phyloP scores from a whole-genome alignment of 2,329 filamentous ascomycete species.

The Cercospora nicotianae region DNA sequence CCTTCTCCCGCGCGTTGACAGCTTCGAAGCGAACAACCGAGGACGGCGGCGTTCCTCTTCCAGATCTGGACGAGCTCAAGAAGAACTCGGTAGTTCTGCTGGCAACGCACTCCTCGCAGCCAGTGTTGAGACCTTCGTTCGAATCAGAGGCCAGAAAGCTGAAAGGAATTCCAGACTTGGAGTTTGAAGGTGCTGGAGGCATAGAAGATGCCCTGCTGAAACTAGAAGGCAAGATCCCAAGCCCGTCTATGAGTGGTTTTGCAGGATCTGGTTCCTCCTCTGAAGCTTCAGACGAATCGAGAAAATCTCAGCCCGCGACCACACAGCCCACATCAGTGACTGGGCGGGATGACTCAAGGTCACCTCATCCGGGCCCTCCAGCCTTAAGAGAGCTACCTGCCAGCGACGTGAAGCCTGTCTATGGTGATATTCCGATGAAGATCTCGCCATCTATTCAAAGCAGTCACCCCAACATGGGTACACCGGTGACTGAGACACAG shows the following conservation, averaged over 20 bases:
- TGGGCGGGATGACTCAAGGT: background rate
- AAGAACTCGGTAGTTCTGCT: constrained; percentile 43
- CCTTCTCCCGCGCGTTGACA: constrained; percentile 3
- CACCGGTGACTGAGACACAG: constrained; percentile 36
- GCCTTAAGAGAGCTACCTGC: constrained; percentile 18
- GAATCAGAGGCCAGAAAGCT: constrained; percentile 85
- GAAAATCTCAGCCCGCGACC: background rate
- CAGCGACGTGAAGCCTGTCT: constrained; percentile 20
- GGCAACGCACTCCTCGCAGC: constrained; percentile 57
- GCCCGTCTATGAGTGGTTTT: constrained; percentile 19
- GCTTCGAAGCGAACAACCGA: constrained; percentile 20
- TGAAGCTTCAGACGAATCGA: constrained; percentile 2
- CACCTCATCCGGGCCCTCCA: constrained; percentile 13
- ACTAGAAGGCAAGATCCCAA: constrained; percentile 68
- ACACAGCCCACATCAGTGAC: constrained; percentile 14
- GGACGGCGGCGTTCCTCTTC: constrained; percentile 19
- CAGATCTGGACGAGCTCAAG: constrained; percentile 17
- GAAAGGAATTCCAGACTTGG: constrained; percentile 74
- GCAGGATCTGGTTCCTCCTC: constrained; percentile 8
- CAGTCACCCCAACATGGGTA: constrained; percentile 21
- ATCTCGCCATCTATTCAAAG: constrained; percentile 20
- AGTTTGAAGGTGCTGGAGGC: constrained; percentile 67
- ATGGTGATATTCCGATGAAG: constrained; percentile 22
- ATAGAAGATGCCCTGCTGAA: constrained; percentile 92
- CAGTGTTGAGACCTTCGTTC: constrained; percentile 67